A percentile compares a stretch with the other conserved stretches of the same genome.
Evolutionary conservation across 176 grass and related monocot species (phyloP).

Genomic region (Poa annua): DNA sequence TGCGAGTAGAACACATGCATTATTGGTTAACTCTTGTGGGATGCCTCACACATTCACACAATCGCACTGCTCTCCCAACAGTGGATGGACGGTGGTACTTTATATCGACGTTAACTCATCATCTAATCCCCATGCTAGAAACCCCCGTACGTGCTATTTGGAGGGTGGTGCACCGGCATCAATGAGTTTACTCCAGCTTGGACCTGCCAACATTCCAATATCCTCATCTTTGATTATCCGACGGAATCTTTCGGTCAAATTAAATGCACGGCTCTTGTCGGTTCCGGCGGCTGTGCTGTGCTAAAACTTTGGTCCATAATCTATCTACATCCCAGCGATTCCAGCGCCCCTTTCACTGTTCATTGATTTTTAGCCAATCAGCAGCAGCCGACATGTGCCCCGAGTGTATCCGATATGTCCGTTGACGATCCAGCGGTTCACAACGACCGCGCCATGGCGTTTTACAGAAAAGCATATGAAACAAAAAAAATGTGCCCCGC

Average conservation of each 20-base stretch:
- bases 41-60: neutral
- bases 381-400: too few relatives aligned
- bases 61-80: neutral
- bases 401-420: too few relatives aligned
- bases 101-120: neutral
- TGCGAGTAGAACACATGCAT: neutral
- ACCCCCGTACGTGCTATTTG: neutral
- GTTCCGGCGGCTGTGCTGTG: too few relatives aligned
- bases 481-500: too few relatives aligned
- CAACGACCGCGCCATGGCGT: too few relatives aligned
- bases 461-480: too few relatives aligned
- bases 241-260: neutral
- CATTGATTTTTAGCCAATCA: too few relatives aligned
- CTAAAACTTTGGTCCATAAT: too few relatives aligned
- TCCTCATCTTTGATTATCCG: neutral
- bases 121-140: neutral
- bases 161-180: neutral
- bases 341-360: too few relatives aligned
- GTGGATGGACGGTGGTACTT: neutral
- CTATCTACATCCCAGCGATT: too few relatives aligned
- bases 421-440: too few relatives aligned
- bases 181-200: neutral
- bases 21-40: neutral
- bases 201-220: conserved; percentile 8
- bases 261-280: neutral